Evolutionary conservation across 352 stramenopile species (phyloP), one percentile per base, ranked within the genome.

Genomic region (Phytophthora ohioensis): DNA sequence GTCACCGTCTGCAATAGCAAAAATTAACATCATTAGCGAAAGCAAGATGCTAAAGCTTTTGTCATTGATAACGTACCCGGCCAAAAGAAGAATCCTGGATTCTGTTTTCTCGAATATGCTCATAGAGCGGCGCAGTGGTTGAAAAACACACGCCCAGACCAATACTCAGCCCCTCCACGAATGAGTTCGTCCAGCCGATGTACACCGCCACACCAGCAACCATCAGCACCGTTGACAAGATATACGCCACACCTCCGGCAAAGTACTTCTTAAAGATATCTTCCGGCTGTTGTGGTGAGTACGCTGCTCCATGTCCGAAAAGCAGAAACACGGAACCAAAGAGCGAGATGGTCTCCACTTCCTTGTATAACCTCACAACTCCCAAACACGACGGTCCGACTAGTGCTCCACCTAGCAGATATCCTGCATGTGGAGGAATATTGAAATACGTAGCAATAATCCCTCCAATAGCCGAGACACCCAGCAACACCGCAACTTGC

Each of bases 281-380:
- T 17, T 95, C 88, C 0, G 87, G 79, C 13, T 84, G 69, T 57
- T 93, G 85, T 0, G 86, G 81, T 9, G 84, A 84, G 61, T 95
- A 96, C 8, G 75, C 80, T 0, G 89, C 87, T 34, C 89, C 89
- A 62, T 96, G 89, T n/a, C 89, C 89, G 69, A 98, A 98, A 2
- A 98, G 75, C 43, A 98, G 69, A 63, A 98, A 98, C 35, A 98
- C 91, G 3, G 90, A 97, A 12, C 94, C 94, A 66, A 98, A 98
- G 31, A 98, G 88, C 36, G 92, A 97, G 57, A 98, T 90, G 1
- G 93, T 98, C 67, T 98, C 91, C 15, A 98, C 94, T 64, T 98
- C 88, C 56, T 95, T 94, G 69, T 97, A 96, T 32, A 97, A 77
- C 38, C 84, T 79, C 30, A 98, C 91, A 15, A 97, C 59, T 4